Conservation (phyloP, 1,284 basidiomycete genomes). For the Cutaneotrichosporon daszewskae region DNA sequence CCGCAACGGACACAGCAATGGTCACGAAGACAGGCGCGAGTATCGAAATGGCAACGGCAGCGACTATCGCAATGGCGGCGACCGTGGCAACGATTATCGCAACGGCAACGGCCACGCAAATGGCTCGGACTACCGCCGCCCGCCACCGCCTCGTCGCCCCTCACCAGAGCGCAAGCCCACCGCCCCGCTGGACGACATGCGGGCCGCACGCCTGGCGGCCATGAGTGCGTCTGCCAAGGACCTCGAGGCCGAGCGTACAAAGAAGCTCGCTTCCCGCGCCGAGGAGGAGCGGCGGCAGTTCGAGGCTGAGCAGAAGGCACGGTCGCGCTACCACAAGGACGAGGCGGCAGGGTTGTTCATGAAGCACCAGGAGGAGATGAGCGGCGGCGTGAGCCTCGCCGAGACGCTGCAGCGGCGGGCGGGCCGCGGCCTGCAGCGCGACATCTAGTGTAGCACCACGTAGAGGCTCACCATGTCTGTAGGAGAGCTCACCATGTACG, state of each 20-base stretch:
- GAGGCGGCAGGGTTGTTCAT: constrained; percentile 42
- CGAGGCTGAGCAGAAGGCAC: constrained; percentile 32
- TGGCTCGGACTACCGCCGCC: constrained; percentile 15
- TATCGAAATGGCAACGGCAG: not conserved
- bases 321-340: constrained; percentile 37
- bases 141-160: constrained; percentile 19
- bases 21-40: not conserved
- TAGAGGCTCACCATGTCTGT: too few species aligned
- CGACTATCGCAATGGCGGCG: not conserved
- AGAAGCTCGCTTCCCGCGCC: constrained; percentile 30
- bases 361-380: constrained; percentile 36
- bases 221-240: constrained; percentile 69
- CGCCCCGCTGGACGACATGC: constrained; percentile 53
- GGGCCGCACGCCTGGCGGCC: constrained; percentile 74
- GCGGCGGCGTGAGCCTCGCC: constrained; percentile 35
- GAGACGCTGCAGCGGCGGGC: constrained; percentile 41
- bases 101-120: constrained; percentile 26
- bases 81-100: not conserved
- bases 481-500: too few species aligned
- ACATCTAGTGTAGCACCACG: constrained; percentile 23
- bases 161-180: constrained; percentile 18
- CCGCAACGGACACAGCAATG: too few species aligned
- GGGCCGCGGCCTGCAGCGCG: constrained; percentile 41
- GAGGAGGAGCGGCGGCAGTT: constrained; percentile 31
- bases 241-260: constrained; percentile 46